Evolutionary conservation across 176 grass and related monocot genomes (phyloP).

Genomic region (Rhynchospora breviuscula): DNA sequence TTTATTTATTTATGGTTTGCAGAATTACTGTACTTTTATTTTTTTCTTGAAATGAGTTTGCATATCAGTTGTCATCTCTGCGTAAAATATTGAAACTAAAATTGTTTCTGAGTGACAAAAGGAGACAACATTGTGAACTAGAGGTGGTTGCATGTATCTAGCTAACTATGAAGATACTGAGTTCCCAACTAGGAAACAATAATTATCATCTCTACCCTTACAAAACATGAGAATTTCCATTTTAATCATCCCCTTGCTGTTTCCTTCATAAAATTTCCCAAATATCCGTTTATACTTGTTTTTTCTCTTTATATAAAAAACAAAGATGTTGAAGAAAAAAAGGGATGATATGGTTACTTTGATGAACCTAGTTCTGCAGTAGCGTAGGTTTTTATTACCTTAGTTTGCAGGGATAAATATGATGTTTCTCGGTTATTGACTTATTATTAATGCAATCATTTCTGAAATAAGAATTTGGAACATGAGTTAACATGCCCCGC

Average conservation of each 20-base stretch:
- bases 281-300: not conserved
- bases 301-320: not conserved
- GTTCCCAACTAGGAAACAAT: not conserved
- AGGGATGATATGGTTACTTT: not conserved
- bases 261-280: not conserved
- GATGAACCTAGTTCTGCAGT: not conserved
- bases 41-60: not conserved
- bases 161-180: not conserved
- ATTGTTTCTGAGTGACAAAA: not conserved
- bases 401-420: not conserved
- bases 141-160: not conserved
- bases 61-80: not conserved
- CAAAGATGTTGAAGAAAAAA: not conserved
- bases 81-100: not conserved
- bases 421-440: not conserved
- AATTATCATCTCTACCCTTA: not conserved
- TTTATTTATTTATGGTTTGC: no score
- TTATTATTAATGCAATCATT: not conserved
- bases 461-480: not conserved
- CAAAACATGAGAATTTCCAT: no score
- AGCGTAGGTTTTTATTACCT: not conserved
- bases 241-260: not conserved
- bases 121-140: not conserved
- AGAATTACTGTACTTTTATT: not conserved
- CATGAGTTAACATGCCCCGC: not conserved